phyloP scores from a whole-genome alignment of 805 yeast species.

The Suhomyces sp. region DNA sequence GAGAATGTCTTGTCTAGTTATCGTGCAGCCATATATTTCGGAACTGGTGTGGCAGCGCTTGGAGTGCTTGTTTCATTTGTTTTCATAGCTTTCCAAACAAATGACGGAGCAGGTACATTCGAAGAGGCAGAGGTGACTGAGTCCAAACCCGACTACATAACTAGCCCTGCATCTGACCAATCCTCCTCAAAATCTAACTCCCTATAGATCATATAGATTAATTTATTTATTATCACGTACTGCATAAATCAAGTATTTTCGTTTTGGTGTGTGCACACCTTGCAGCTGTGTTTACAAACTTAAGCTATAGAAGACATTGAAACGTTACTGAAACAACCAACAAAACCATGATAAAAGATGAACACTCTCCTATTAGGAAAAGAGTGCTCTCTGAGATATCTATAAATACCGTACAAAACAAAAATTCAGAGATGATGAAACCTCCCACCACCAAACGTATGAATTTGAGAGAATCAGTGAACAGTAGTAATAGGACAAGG shows the following conservation, averaged over 20 bases:
- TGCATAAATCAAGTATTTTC: neutral
- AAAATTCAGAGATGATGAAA: neutral
- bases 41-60: constrained; percentile 55
- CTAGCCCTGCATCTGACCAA: neutral
- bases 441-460: constrained; percentile 3
- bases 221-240: neutral
- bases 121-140: constrained; percentile 1
- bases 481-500: constrained; percentile 5
- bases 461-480: constrained; percentile 5
- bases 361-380: neutral
- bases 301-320: neutral
- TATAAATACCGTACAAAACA: neutral
- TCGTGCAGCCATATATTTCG: constrained; percentile 57
- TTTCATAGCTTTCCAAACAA: constrained; percentile 12
- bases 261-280: neutral
- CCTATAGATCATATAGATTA: neutral
- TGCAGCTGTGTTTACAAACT: neutral
- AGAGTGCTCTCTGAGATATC: constrained; percentile 1
- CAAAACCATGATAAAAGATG: neutral
- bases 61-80: constrained; percentile 35
- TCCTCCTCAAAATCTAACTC: neutral
- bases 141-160: neutral
- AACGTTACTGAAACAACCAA: neutral
- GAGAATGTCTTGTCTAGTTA: constrained; percentile 39
- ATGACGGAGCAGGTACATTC: constrained; percentile 6